phyloP scores from a whole-genome alignment of 305 asterid genomes.

The Euphrasia arctica region DNA sequence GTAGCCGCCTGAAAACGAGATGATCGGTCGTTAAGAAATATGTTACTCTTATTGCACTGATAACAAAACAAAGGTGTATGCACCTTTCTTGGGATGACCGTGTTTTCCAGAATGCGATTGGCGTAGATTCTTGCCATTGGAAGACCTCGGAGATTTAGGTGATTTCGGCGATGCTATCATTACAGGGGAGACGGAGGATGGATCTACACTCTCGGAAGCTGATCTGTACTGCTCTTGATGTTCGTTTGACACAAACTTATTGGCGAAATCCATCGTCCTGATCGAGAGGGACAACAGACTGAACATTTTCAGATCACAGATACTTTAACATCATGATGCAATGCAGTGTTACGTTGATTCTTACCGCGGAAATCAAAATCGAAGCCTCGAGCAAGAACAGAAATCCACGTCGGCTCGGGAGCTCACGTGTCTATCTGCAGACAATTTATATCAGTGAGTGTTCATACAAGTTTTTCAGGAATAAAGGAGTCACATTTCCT shows the following conservation, averaged over 20 bases:
- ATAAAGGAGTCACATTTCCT: not conserved
- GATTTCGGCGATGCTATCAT: conserved; percentile 41
- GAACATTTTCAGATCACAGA: no score
- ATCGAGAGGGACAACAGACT: not conserved
- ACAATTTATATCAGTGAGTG: not conserved
- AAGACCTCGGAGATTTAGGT: conserved; percentile 48
- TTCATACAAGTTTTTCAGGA: not conserved
- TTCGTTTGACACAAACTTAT: conserved; percentile 38
- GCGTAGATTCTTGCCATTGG: conserved; percentile 37
- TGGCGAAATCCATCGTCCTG: conserved; percentile 38
- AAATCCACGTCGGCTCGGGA: conserved; percentile 1
- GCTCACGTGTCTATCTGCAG: conserved; percentile 14
- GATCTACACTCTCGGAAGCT: conserved; percentile 57
- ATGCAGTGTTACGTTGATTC: not conserved
- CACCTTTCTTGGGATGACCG: conserved; percentile 84
- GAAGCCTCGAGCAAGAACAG: conserved; percentile 19
- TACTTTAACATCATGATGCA: not conserved
- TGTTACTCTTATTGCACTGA: no score
- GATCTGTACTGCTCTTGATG: conserved; percentile 47
- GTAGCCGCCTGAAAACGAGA: conserved; percentile 48
- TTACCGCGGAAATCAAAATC: conserved; percentile 20
- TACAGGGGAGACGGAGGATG: conserved; percentile 42
- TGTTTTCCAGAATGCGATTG: conserved; percentile 45
- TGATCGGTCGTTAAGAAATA: not conserved
- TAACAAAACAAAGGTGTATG: not conserved